Percentiles rank a stretch among this genome's conserved stretches.
These are phyloP conservation scores for Pilatotrama ljubarskyi DNA, from an alignment of 768 basidiomycete species.

Conservation along the genomic window DNA sequence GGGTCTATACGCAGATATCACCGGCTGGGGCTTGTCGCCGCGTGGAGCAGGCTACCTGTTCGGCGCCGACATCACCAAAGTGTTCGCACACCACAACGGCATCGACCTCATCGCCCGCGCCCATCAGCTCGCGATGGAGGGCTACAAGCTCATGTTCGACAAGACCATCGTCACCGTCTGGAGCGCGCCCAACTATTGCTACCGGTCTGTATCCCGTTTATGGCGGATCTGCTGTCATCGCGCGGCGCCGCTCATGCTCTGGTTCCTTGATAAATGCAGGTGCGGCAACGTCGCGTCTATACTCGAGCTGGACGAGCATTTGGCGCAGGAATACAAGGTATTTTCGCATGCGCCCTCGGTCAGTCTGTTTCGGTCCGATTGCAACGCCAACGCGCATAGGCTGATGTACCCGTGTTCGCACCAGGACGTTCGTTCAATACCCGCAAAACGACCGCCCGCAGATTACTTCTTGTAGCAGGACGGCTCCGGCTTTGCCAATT, in stretches of 20 bases:
- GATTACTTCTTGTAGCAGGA: constrained; percentile 73
- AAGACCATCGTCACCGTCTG: constrained; percentile 94
- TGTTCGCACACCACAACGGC: constrained; percentile 87
- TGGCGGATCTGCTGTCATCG: background rate
- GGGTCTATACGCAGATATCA: constrained; percentile 59
- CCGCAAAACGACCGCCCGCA: constrained; percentile 81
- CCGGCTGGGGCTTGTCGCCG: constrained; percentile 96
- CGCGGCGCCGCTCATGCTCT: background rate
- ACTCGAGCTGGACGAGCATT: constrained; percentile 88
- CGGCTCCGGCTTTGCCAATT: background rate
- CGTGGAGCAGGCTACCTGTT: constrained; percentile 96
- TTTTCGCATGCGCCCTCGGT: constrained; percentile 90
- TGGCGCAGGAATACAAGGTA: constrained; percentile 94
- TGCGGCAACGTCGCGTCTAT: constrained; percentile 97
- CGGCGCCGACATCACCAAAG: constrained; percentile 87
- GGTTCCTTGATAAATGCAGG: constrained; percentile 39
- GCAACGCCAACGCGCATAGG: background rate
- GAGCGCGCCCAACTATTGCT: constrained; percentile 98
- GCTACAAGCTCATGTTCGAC: constrained; percentile 97
- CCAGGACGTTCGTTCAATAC: constrained; percentile 80
- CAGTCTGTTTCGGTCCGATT: constrained; percentile 33
- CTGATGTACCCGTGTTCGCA: constrained; percentile 2
- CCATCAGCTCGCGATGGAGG: constrained; percentile 98
- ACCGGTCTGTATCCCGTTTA: constrained; percentile 65
- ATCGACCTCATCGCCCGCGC: constrained; percentile 96